Evolutionary conservation across 305 asterid genomes (phyloP).

Genomic region (Fraxinus paxiana): DNA sequence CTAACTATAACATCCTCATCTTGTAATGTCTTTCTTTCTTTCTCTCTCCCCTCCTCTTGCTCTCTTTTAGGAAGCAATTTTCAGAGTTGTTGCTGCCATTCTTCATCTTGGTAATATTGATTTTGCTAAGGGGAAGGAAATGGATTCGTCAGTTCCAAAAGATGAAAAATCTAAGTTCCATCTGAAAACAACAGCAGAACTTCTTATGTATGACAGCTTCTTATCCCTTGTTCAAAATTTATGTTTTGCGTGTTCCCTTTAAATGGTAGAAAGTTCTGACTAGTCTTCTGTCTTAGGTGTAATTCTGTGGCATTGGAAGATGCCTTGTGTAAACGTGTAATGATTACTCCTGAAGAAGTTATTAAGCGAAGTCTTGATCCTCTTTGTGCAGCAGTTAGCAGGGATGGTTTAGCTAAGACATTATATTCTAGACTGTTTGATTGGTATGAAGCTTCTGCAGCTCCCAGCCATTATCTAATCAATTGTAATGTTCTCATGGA

Average conservation of each 20-base stretch:
- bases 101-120: conserved; percentile 92
- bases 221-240: conserved; percentile 28
- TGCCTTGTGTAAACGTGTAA: conserved; percentile 95
- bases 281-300: conserved; percentile 56
- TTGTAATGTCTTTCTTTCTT: neutral
- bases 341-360: conserved; percentile 98
- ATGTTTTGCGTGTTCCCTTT: conserved; percentile 29
- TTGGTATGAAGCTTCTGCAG: conserved; percentile 53
- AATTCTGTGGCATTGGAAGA: conserved; percentile 82
- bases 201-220: conserved; percentile 63
- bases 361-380: conserved; percentile 98
- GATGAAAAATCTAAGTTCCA: conserved; percentile 80
- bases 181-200: conserved; percentile 82
- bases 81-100: conserved; percentile 91
- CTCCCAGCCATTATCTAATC: conserved; percentile 21
- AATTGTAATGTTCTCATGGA: conserved; percentile 16
- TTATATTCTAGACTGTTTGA: conserved; percentile 90
- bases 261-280: conserved; percentile 30
- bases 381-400: conserved; percentile 79
- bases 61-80: conserved; percentile 78
- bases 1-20: conserved; percentile 6
- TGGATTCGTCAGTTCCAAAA: conserved; percentile 80
- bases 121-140: conserved; percentile 84
- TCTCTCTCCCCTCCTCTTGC: conserved; percentile 17
- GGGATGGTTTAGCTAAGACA: conserved; percentile 97